phyloP scores from a whole-genome alignment of 2,329 filamentous ascomycete species.

The Colletotrichum orbiculare region DNA sequence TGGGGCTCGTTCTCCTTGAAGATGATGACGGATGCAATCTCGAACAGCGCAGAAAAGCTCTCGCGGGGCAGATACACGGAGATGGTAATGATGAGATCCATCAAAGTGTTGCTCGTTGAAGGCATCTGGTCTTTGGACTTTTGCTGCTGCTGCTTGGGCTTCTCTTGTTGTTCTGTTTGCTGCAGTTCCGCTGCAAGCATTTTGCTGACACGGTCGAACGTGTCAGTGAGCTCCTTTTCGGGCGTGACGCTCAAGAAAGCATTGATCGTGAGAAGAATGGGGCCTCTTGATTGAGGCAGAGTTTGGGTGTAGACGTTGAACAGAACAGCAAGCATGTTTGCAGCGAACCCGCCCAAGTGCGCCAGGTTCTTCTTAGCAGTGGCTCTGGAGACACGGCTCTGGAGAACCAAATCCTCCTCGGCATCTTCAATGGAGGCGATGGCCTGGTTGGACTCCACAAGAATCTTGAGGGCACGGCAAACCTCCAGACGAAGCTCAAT shows the following conservation, averaged over 20 bases:
- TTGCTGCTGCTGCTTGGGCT: conserved; percentile 70
- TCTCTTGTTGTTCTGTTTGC: conserved; percentile 65
- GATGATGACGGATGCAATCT: conserved; percentile 85
- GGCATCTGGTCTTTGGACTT: conserved; percentile 77
- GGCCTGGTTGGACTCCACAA: conserved; percentile 92
- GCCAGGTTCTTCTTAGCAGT: conserved; percentile 82
- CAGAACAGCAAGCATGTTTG: conserved; percentile 93
- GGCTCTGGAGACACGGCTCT: conserved; percentile 80
- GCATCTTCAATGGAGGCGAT: conserved; percentile 76
- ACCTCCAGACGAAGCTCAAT: conserved; percentile 87
- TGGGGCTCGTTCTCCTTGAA: conserved; percentile 87
- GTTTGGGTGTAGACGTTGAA: conserved; percentile 99
- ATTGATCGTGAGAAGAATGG: conserved; percentile 94
- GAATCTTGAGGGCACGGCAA: conserved; percentile 84
- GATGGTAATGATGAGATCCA: conserved; percentile 97
- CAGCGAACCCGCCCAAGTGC: conserved; percentile 82
- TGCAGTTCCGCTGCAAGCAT: conserved; percentile 82
- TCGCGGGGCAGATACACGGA: conserved; percentile 90
- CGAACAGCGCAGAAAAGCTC: conserved; percentile 87
- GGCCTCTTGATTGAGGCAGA: conserved; percentile 88
- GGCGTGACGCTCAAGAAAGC: conserved; percentile 91
- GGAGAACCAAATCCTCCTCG: conserved; percentile 79
- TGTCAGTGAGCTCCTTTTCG: conserved; percentile 81
- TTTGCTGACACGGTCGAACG: conserved; percentile 86
- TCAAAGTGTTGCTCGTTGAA: conserved; percentile 91